Base-by-base conservation (phyloP, 495 filamentous ascomycete genomes). In the Sporormia fimetaria region DNA sequence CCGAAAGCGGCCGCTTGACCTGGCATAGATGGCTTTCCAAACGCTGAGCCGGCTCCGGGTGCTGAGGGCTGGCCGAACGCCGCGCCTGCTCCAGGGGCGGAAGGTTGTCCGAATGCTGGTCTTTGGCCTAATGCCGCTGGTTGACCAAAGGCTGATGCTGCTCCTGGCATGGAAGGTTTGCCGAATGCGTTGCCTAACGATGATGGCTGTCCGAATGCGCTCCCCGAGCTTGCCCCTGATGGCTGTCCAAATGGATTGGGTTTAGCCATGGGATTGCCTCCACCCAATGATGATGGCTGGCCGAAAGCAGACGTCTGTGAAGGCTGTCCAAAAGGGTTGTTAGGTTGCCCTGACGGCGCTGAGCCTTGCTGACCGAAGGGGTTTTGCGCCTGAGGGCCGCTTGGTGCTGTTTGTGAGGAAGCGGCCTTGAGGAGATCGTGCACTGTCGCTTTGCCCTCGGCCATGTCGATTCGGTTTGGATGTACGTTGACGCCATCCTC, bases 391-490 rank as follows among this genome's bases (percentile, higher is more conserved):
- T n/a, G n/a, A n/a, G n/a, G n/a, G n/a, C n/a, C n/a, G n/a, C n/a
- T n/a, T n/a, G n/a, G n/a, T 33, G 59, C 52, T 21, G 26, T 39
- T 14, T 43, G 31, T 6, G 43, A 25, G 16, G 33, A 26, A 11
- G 26, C 3, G 8, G 15, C 30, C 11, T 11, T 12, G 16, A 30
- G 24, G 25, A 37, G 25, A 2, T 17, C 16, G 8, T 5, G 8
- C 17, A 21, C 10, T 32, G 35, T 24, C 40, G 36, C 17, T 40
- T 33, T 51, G 42, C 37, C 38, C 20, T 22, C 61, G 55, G 34
- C 57, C 9, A 87, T 76, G 52, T 93, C 87, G 35, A 75, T 65
- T 10, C 86, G 74, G 51, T 93, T 93, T 0, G 83, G 83, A 54
- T 88, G 87, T 31, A 78, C 71, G 26, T 86, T 78, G 22, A 58